Percentiles rank a stretch among this genome's conserved stretches.
Evolutionary conservation across 73 alveolate genomes (phyloP).

Genomic region (Tetrahymena thermophila): DNA sequence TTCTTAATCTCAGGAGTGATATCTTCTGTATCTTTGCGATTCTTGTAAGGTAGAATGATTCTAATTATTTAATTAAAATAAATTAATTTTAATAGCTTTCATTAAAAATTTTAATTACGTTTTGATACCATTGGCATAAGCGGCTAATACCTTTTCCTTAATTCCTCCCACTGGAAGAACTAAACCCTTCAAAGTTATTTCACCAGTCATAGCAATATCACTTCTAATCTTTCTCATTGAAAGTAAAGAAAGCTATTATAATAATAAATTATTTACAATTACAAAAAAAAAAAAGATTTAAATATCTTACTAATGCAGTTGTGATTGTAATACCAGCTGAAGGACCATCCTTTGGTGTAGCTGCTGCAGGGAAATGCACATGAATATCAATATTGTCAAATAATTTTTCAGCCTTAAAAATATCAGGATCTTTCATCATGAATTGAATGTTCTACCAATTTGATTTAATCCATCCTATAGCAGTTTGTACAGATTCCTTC

Average conservation of each 20-base stretch:
- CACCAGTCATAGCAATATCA: constrained; percentile 90
- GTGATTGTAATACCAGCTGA: constrained; percentile 89
- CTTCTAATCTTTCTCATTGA: constrained; percentile 65
- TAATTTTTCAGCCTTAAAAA: constrained; percentile 5
- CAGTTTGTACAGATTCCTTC: constrained; percentile 83
- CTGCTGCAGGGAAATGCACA: constrained; percentile 92
- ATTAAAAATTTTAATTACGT: constrained; percentile 37
- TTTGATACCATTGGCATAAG: constrained; percentile 69
- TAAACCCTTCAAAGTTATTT: constrained; percentile 65
- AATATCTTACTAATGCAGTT: constrained; percentile 61
- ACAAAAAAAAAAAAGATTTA: neutral
- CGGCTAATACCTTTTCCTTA: constrained; percentile 83
- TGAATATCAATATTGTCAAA: constrained; percentile 74
- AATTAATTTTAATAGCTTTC: constrained; percentile 43
- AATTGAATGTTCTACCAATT: constrained; percentile 48
- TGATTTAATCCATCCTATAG: constrained; percentile 75
- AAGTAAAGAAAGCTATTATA: constrained; percentile 28
- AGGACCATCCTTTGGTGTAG: constrained; percentile 93
- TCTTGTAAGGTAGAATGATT: constrained; percentile 17
- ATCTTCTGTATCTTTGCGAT: constrained; percentile 10
- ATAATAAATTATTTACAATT: neutral
- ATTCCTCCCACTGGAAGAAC: constrained; percentile 90
- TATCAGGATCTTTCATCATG: constrained; percentile 7
- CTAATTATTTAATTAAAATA: constrained; percentile 14
- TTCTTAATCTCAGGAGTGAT: constrained; percentile 15